Evolutionary conservation across 108 stramenopile genomes (phyloP).

Genomic region (Nitzschia sp.): DNA sequence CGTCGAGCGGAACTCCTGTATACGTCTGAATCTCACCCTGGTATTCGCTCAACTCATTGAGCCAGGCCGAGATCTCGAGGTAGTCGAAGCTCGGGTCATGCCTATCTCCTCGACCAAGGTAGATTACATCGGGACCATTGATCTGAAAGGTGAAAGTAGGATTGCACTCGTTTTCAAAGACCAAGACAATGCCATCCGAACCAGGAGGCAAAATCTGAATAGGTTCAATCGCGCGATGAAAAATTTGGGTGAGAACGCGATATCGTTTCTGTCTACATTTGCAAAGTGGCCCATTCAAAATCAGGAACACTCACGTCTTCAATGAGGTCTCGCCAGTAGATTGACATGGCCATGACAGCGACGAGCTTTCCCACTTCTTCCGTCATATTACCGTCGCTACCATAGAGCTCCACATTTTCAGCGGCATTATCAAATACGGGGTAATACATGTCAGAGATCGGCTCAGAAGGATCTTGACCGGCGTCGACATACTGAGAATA

Average conservation of each 20-base stretch:
- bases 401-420: background rate
- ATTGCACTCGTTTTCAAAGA: constrained; percentile 31
- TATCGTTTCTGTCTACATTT: no score
- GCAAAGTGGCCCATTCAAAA: no score
- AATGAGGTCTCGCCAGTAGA: background rate
- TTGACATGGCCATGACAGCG: background rate
- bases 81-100: constrained; percentile 42
- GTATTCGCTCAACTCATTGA: background rate
- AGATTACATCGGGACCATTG: constrained; percentile 27
- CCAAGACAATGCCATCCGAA: constrained; percentile 46
- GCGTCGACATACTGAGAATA: background rate
- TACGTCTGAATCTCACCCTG: background rate
- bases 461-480: background rate
- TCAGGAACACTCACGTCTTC: no score
- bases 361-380: background rate
- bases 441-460: background rate
- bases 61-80: background rate
- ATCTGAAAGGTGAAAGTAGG: constrained; percentile 43
- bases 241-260: no score
- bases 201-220: constrained; percentile 50
- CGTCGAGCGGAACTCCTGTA: constrained; percentile 10
- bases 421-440: background rate
- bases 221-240: no score
- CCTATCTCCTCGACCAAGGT: constrained; percentile 45
- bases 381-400: background rate